Percentiles rank a stretch among this genome's conserved stretches.
phyloP scores from a whole-genome alignment of 1,284 basidiomycete genomes.

The Microbotryomycetes sp. region DNA sequence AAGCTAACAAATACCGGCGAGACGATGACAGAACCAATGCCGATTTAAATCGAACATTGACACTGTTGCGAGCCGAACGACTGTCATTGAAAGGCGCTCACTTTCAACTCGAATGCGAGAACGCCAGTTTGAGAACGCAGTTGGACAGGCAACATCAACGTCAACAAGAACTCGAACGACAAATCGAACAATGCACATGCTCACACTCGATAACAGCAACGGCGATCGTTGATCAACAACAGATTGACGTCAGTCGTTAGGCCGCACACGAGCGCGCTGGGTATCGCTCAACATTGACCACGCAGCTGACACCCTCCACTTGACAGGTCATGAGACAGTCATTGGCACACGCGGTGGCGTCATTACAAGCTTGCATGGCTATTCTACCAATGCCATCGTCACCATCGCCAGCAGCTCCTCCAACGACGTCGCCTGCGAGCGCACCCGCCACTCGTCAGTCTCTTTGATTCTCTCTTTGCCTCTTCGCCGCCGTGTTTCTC shows the following conservation, averaged over 20 bases:
- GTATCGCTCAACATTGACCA: too few species aligned
- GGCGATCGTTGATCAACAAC: slow-evolving; percentile 9
- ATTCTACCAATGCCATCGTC: neutral
- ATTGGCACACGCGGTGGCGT: slow-evolving; percentile 9
- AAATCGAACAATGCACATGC: slow-evolving; percentile 8
- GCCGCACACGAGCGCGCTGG: neutral
- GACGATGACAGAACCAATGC: slow-evolving; percentile 34
- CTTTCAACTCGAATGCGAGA: slow-evolving; percentile 29
- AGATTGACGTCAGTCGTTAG: slow-evolving; percentile 17
- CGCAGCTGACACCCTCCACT: too few species aligned
- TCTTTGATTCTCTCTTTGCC: slow-evolving; percentile 4
- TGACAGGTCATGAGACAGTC: slow-evolving; percentile 14
- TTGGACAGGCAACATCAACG: slow-evolving; percentile 13
- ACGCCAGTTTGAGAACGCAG: slow-evolving; percentile 14
- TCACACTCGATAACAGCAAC: neutral
- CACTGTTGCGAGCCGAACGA: slow-evolving; percentile 32
- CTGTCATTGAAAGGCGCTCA: slow-evolving; percentile 26
- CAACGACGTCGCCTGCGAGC: neutral
- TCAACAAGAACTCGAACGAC: slow-evolving; percentile 9
- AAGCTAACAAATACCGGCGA: too few species aligned
- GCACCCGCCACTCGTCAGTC: neutral
- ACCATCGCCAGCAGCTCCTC: neutral
- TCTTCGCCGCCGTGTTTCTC: slow-evolving; percentile 8
- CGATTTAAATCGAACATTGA: slow-evolving; percentile 30
- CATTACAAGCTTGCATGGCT: slow-evolving; percentile 19